phyloP scores from a whole-genome alignment of 164 flowering plant species.

The Macadamia tetraphylla region DNA sequence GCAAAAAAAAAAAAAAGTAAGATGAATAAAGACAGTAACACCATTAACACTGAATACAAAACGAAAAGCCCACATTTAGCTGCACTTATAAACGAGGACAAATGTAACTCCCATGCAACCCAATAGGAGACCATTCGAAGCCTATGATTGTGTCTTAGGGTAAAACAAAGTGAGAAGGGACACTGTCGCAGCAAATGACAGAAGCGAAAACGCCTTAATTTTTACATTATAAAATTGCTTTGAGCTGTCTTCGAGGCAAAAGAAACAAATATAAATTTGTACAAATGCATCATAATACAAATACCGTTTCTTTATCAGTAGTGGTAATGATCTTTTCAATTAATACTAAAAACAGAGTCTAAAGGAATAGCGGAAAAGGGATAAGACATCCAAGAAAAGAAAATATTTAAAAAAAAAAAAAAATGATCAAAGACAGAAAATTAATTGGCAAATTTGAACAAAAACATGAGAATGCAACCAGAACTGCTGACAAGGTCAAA shows the following conservation, averaged over 20 bases:
- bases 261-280: not conserved
- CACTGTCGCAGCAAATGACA: too few species aligned
- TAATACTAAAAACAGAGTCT: too few species aligned
- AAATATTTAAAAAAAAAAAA: not conserved
- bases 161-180: too few species aligned
- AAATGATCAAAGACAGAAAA: not conserved
- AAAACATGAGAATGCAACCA: too few species aligned
- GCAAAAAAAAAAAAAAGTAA: not conserved
- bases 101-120: not conserved
- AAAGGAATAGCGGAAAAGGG: not conserved
- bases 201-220: not conserved
- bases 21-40: not conserved
- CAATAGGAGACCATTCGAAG: not conserved
- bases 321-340: too few species aligned
- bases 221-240: not conserved
- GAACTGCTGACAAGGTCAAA: too few species aligned
- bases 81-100: not conserved
- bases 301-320: too few species aligned
- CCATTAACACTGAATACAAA: not conserved
- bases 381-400: not conserved
- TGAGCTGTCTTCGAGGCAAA: not conserved
- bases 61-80: not conserved
- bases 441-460: too few species aligned
- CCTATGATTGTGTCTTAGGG: too few species aligned
- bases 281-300: not conserved